Evolutionary conservation across 2,329 filamentous ascomycete species (phyloP), one percentile per base, ranked within the genome.

Genomic region (Trichoderma pleuroti): DNA sequence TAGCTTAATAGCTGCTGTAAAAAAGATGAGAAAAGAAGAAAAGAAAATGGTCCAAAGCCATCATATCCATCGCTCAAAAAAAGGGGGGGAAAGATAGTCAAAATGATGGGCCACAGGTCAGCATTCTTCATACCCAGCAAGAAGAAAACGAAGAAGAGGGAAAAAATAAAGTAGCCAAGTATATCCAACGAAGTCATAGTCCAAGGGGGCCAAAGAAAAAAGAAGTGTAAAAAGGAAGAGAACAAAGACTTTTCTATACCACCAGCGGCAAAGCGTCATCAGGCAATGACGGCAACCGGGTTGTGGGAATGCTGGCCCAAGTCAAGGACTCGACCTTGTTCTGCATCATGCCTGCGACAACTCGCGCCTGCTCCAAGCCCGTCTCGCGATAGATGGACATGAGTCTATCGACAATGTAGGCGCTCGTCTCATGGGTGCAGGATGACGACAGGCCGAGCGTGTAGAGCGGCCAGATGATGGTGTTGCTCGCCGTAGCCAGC

Each of bases 391-490:
- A 81, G 28, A 86, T 81, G 11, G 81, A 81, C 57, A 80, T 76
- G 49, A 86, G 77, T n/a, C 84, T 78, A 21, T 81, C 80, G 16
- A 86, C 76, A 1, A 84, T 81, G 59, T 85, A 86, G 4, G 78
- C 76, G 61, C 81, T 82, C 73, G 82, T 81, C 61, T 81, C 77
- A 4, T 75, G 72, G 1, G 80, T 80, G 71, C 84, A 85, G 4
- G 80, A 82, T 1, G 83, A 83, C 24, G 84, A 85, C 75, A 84
- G 81, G 67, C 84, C 85, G 9, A 84, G 80, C 12, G 83, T 81
- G 69, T 85, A 86, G 4, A 86, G 78, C 5, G 85, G 85, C 84
- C 84, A 86, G 49, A 86, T 81, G 10, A 85, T 80, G 18, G 83
- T 82, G 72, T 85, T 84, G 28, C 84, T 84, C 1, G 83, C 81